These are phyloP conservation scores for Ramaria sp. DNA, from an alignment of 768 basidiomycete species.

Conservation along the genomic window DNA sequence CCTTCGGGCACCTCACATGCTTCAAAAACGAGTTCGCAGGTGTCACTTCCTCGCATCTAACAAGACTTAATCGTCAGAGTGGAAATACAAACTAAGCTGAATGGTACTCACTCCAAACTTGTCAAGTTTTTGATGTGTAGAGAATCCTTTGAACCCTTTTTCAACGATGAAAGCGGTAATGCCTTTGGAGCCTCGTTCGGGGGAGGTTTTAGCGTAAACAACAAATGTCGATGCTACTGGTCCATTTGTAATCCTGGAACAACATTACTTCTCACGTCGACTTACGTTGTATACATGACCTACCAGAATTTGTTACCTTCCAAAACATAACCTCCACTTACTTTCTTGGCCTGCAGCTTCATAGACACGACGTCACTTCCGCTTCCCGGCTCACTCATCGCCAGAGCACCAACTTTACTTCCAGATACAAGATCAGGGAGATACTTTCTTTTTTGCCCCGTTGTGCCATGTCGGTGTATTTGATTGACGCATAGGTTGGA, in stretches of 20 bases:
- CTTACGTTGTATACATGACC: not conserved
- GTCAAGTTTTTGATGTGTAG: conserved; percentile 83
- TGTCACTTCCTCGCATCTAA: conserved; percentile 87
- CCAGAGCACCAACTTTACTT: conserved; percentile 76
- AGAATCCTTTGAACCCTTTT: conserved; percentile 72
- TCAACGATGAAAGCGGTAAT: conserved; percentile 91
- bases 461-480: conserved; percentile 76
- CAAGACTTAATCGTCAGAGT: not conserved
- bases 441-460: conserved; percentile 75
- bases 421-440: conserved; percentile 73
- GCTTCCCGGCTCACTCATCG: conserved; percentile 89
- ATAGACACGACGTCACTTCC: conserved; percentile 97
- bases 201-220: conserved; percentile 85
- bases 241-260: conserved; percentile 84
- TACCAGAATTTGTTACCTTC: conserved; percentile 95
- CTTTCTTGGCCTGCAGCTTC: conserved; percentile 71
- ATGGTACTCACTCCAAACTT: conserved; percentile 55
- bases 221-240: conserved; percentile 84
- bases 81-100: not conserved
- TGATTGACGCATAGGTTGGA: conserved; percentile 77
- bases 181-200: conserved; percentile 69
- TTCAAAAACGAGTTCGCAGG: conserved; percentile 88
- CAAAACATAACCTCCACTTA: conserved; percentile 62
- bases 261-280: conserved; percentile 1
- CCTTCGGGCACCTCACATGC: conserved; percentile 84